Evolutionary conservation across 331 rosid genomes (phyloP).

Genomic region (Stylosanthes scabra): DNA sequence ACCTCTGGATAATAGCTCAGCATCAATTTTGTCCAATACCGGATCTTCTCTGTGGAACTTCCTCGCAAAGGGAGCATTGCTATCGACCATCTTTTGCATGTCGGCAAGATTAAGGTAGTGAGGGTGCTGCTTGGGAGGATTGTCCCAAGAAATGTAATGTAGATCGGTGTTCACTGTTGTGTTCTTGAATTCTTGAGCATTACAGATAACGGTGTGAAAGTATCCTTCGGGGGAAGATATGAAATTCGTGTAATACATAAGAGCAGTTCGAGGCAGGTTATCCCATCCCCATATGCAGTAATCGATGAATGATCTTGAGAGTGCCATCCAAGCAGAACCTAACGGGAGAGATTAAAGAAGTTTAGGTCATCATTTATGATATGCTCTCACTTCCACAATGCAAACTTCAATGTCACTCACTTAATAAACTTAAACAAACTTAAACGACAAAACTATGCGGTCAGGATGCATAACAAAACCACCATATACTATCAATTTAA

Average conservation of each 20-base stretch:
- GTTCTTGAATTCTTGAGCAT: constrained; percentile 91
- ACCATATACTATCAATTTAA: not conserved
- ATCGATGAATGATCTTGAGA: constrained; percentile 87
- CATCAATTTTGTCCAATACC: constrained; percentile 78
- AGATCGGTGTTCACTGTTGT: constrained; percentile 94
- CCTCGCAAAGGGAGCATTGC: constrained; percentile 96
- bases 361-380: constrained; percentile 20
- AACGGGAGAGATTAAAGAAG: constrained; percentile 27
- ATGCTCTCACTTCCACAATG: constrained; percentile 9
- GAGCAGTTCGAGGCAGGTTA: constrained; percentile 90
- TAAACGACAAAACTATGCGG: not conserved
- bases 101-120: constrained; percentile 79
- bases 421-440: not conserved
- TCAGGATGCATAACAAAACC: not conserved
- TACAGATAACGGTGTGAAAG: constrained; percentile 95
- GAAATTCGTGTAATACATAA: constrained; percentile 95
- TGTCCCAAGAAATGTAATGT: constrained; percentile 97
- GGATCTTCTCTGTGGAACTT: constrained; percentile 83
- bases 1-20: constrained; percentile 64
- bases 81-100: constrained; percentile 70
- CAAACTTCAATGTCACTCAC: constrained; percentile 1
- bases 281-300: constrained; percentile 99
- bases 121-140: constrained; percentile 99
- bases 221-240: constrained; percentile 97
- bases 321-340: constrained; percentile 99